Percentiles rank a stretch among this genome's conserved stretches.
Evolutionary conservation across 257 asterid species (phyloP).

Genomic region (Ehretia macrophylla): DNA sequence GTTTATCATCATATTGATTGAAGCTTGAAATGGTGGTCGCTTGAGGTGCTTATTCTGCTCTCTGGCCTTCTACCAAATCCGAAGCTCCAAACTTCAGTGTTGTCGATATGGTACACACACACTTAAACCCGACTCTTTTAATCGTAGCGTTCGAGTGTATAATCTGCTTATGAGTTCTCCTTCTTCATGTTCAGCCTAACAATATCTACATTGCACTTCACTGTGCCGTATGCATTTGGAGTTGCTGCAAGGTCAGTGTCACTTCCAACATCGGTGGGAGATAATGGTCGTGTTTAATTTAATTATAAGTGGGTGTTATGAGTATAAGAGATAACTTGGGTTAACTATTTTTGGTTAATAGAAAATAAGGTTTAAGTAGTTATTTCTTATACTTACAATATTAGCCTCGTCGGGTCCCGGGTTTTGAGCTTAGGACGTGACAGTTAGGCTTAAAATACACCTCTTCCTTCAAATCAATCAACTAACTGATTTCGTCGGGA

Average conservation of each 20-base stretch:
- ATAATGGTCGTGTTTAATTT: too few relatives aligned
- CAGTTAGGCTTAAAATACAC: constrained; percentile 11
- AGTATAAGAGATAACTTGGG: too few relatives aligned
- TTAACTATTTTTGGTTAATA: too few relatives aligned
- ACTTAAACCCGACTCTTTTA: too few relatives aligned
- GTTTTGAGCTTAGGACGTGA: too few relatives aligned
- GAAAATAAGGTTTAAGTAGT: too few relatives aligned
- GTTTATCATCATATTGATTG: constrained; percentile 7
- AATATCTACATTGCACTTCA: constrained; percentile 46
- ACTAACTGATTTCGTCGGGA: neutral
- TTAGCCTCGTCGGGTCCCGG: too few relatives aligned
- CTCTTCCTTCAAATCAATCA: neutral
- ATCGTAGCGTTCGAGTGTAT: neutral
- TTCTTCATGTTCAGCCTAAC: constrained; percentile 41
- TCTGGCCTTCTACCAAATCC: constrained; percentile 65
- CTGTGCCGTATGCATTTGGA: constrained; percentile 51
- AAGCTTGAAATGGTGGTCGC: constrained; percentile 75
- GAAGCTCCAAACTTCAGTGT: constrained; percentile 60
- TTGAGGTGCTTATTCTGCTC: constrained; percentile 46
- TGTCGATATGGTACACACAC: constrained; percentile 49
- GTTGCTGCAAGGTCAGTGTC: constrained; percentile 74
- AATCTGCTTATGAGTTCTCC: neutral
- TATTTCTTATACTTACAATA: too few relatives aligned
- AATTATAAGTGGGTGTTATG: too few relatives aligned
- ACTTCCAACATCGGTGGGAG: too few relatives aligned